Evolutionary conservation across 2,329 filamentous ascomycete genomes (phyloP), one percentile per base, ranked within the genome.

Genomic region (Bipolaris cookei): DNA sequence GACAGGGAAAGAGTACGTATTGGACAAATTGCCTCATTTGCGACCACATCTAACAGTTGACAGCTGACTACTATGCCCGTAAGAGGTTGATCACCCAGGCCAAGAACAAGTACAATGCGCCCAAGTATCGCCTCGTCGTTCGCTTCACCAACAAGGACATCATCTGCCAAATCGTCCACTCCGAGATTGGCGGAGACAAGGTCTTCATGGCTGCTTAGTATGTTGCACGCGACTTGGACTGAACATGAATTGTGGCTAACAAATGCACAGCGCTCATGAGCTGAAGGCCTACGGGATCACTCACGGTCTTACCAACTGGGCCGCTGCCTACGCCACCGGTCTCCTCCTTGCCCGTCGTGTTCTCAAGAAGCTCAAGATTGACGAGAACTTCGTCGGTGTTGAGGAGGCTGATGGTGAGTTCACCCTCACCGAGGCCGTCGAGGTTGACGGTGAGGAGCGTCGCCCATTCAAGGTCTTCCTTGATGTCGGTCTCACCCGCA

Each of bases 41-140:
- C 5, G 42, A n/a, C 30, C 10, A 4, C 38, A 39, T 52, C 67
- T 70, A 45, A 99, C 91, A 97, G 32, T 46, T 52, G 44, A 49
- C 59, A 99, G 67, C 95, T 85, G 95, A 99, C 82, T 99, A 99
- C 92, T 98, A 97, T 83, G 95, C 95, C 80, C 94, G 95, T 82
- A 98, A 98, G 91, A 90, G 95, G 79, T 88, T 99, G 82, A 95
- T 98, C 87, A 93, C 92, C 86, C 95, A 99, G 88, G 95, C 95
- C 85, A 99, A 98, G 92, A 99, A 99, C 92, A 99, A 99, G 90
- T 99, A 98, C 90, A 96, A 96, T 85, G 90, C 95, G 67, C 95
- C 95, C 83, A 99, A 99, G 89, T 98, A 99, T 90, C 91, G 95
- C 79, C 90, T 99, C 78, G 95, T 99, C 71, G 92, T 99, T 80